Percentiles rank a stretch among this genome's conserved stretches.
Evolutionary conservation across 345 rosid species (phyloP).

Genomic region (Eucalyptus coolabah): DNA sequence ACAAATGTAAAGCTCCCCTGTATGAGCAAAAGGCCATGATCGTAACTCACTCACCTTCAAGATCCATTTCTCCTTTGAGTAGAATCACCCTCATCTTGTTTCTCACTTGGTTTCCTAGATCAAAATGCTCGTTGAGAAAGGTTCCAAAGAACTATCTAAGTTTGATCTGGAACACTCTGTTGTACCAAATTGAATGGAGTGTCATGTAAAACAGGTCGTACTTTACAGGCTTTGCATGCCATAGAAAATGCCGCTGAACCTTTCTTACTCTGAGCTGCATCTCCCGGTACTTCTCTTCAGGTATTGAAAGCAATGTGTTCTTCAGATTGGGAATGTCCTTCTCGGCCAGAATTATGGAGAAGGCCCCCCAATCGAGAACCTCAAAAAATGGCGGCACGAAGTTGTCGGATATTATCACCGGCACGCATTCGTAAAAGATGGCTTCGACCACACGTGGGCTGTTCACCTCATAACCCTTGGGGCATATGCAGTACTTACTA

Average conservation of each 20-base stretch:
- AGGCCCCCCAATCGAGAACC: conserved; percentile 69
- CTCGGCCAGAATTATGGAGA: conserved; percentile 71
- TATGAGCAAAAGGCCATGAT: neutral
- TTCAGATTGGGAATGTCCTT: conserved; percentile 71
- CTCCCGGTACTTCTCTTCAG: conserved; percentile 46
- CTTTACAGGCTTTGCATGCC: conserved; percentile 79
- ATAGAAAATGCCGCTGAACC: conserved; percentile 74
- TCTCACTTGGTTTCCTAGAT: neutral
- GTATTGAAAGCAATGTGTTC: conserved; percentile 44
- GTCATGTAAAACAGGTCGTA: conserved; percentile 91
- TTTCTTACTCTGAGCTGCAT: conserved; percentile 73
- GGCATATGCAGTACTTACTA: conserved; percentile 91
- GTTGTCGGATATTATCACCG: conserved; percentile 81
- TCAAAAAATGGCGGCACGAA: conserved; percentile 87
- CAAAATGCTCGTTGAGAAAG: neutral
- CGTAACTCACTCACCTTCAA: neutral
- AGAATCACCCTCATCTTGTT: neutral
- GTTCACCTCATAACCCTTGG: conserved; percentile 87
- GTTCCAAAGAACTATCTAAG: conserved; percentile 15
- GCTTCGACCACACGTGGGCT: conserved; percentile 92
- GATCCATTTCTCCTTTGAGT: neutral
- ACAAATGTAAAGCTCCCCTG: neutral
- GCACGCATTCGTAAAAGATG: conserved; percentile 86
- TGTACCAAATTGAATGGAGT: conserved; percentile 88
- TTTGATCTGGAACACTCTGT: conserved; percentile 73